phyloP scores from a whole-genome alignment of 306 rosid species.

The Prunus padus region DNA sequence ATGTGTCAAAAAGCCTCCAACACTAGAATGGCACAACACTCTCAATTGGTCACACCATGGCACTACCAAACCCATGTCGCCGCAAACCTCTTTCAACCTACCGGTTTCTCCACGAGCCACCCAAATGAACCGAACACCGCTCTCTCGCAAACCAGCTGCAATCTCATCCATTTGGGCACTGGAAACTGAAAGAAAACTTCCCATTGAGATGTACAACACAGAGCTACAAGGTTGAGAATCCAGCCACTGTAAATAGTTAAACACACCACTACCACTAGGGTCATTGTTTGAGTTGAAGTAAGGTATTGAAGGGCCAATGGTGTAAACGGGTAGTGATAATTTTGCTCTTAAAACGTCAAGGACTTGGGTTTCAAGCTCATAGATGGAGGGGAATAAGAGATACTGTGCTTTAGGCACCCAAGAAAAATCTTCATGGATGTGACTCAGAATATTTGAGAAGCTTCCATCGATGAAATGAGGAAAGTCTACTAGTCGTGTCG shows the following conservation, averaged over 20 bases:
- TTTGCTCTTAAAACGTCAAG: conserved; percentile 32
- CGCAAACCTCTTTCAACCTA: conserved; percentile 34
- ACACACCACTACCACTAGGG: neutral
- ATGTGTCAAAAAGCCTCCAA: conserved; percentile 59
- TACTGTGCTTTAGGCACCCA: conserved; percentile 39
- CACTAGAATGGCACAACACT: conserved; percentile 47
- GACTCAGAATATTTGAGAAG: conserved; percentile 3
- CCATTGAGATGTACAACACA: conserved; percentile 51
- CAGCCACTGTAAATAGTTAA: conserved; percentile 42
- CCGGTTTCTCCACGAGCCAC: conserved; percentile 30
- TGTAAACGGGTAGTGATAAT: conserved; percentile 35
- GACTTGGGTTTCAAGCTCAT: conserved; percentile 43
- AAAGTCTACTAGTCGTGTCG: conserved; percentile 25
- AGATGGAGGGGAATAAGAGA: conserved; percentile 39
- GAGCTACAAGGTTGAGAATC: conserved; percentile 41
- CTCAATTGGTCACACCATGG: conserved; percentile 65
- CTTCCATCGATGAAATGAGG: conserved; percentile 18
- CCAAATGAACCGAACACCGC: conserved; percentile 51
- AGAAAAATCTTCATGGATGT: conserved; percentile 13
- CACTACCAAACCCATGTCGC: conserved; percentile 35
- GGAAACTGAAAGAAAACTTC: conserved; percentile 50
- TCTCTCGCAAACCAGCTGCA: conserved; percentile 25
- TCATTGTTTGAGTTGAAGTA: conserved; percentile 11
- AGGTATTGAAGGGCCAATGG: conserved; percentile 52
- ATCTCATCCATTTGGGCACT: conserved; percentile 52